Evolutionary conservation across 805 yeast genomes (phyloP).

Genomic region (Teunomyces barrocoloradensis): DNA sequence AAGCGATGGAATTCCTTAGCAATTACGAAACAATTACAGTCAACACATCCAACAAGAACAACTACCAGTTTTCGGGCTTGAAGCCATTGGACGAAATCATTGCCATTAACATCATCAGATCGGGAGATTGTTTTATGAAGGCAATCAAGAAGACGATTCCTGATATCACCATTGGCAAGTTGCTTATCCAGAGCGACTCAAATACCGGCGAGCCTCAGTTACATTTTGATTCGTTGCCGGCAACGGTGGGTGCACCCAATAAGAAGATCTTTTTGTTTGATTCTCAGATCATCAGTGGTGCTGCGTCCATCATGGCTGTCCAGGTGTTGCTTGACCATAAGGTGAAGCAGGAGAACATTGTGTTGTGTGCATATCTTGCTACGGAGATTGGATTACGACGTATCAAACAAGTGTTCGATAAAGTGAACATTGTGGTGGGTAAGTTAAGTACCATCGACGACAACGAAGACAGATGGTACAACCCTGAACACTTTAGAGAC

Average conservation of each 20-base stretch:
- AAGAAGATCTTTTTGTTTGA: conserved; percentile 69
- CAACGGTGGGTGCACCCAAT: conserved; percentile 17
- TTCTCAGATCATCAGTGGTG: conserved; percentile 88
- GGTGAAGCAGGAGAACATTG: conserved; percentile 57
- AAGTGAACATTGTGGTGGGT: conserved; percentile 68
- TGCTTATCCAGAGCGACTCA: conserved; percentile 84
- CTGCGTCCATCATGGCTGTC: conserved; percentile 92
- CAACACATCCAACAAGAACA: conserved; percentile 17
- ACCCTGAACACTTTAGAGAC: conserved; percentile 43
- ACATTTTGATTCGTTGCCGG: conserved; percentile 77
- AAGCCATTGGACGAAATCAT: conserved; percentile 50
- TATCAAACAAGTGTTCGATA: conserved; percentile 69
- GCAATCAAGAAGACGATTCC: conserved; percentile 77
- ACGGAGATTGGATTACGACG: conserved; percentile 77
- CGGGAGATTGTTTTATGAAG: conserved; percentile 89
- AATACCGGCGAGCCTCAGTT: conserved; percentile 92
- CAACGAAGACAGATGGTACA: conserved; percentile 21
- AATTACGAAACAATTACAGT: conserved; percentile 36
- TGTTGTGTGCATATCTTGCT: conserved; percentile 69
- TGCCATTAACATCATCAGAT: conserved; percentile 79
- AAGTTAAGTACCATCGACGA: conserved; percentile 48
- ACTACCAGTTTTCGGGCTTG: conserved; percentile 34
- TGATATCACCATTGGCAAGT: conserved; percentile 74
- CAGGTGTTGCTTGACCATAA: conserved; percentile 84
- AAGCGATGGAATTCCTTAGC: conserved; percentile 58